Percentiles rank a stretch among this genome's conserved stretches.
phyloP scores from a whole-genome alignment of 345 rosid species.

The Aegle marmelos region DNA sequence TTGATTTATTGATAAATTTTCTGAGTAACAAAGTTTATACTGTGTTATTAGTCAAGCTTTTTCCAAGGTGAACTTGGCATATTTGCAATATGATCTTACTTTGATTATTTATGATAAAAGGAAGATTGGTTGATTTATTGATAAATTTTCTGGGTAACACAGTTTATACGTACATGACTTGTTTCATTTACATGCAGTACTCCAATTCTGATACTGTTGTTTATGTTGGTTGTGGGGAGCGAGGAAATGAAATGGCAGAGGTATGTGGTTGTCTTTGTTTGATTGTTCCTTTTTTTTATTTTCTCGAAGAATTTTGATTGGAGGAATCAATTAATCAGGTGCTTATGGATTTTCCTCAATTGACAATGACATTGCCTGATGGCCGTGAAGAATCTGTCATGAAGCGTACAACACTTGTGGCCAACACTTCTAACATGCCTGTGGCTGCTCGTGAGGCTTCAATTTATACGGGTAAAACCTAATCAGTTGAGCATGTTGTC shows the following conservation, averaged over 20 bases:
- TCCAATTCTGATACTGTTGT: slow-evolving; percentile 98
- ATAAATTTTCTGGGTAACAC: neutral
- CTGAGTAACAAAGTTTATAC: neutral
- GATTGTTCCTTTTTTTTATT: neutral
- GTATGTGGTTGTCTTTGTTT: slow-evolving; percentile 34
- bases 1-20: slow-evolving; percentile 12
- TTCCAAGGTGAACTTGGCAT: slow-evolving; percentile 68
- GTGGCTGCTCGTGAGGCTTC: slow-evolving; percentile 99
- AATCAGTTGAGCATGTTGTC: neutral
- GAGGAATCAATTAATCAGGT: slow-evolving; percentile 46
- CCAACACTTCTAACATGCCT: slow-evolving; percentile 99
- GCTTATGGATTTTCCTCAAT: slow-evolving; percentile 99
- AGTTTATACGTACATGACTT: neutral
- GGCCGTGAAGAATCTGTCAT: slow-evolving; percentile 99
- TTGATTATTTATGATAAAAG: neutral
- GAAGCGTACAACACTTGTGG: slow-evolving; percentile 99
- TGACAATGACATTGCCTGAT: slow-evolving; percentile 99
- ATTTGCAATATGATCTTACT: neutral
- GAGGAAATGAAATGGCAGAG: slow-evolving; percentile 99
- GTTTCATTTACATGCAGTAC: slow-evolving; percentile 56
- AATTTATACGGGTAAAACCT: slow-evolving; percentile 78
- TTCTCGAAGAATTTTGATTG: slow-evolving; percentile 7
- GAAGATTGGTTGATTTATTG: slow-evolving; percentile 8
- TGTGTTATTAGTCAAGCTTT: slow-evolving; percentile 98
- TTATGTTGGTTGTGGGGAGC: slow-evolving; percentile 98